Conservation (phyloP, 345 rosid species). For the Jatropha curcas region DNA sequence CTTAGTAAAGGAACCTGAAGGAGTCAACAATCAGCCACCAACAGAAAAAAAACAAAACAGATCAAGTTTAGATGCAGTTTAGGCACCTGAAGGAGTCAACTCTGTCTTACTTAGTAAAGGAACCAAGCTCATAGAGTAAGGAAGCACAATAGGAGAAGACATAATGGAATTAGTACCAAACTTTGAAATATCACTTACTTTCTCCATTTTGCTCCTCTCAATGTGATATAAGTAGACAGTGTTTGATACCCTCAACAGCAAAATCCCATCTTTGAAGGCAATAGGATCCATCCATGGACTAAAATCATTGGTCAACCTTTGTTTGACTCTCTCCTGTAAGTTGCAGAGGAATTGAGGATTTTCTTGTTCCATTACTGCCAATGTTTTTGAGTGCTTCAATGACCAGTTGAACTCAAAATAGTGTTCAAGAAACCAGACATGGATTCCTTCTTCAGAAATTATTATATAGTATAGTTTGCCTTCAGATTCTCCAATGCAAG, state of each 20-base stretch:
- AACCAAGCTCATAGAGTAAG: slow-evolving; percentile 38
- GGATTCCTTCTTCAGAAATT: slow-evolving; percentile 38
- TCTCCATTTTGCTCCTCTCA: slow-evolving; percentile 19
- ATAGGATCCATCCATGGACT: slow-evolving; percentile 40
- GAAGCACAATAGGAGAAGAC: slow-evolving; percentile 28
- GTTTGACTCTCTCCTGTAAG: slow-evolving; percentile 16
- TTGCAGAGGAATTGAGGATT: slow-evolving; percentile 20
- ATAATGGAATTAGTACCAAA: slow-evolving; percentile 24
- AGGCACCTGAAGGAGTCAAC: too few species aligned
- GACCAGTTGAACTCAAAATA: slow-evolving; percentile 43
- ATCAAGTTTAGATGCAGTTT: too few species aligned
- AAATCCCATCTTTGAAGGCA: slow-evolving; percentile 41
- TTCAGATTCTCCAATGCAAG: slow-evolving; percentile 43
- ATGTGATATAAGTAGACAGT: slow-evolving; percentile 28
- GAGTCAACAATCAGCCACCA: too few species aligned
- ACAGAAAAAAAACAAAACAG: too few species aligned
- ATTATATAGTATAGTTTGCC: slow-evolving; percentile 28
- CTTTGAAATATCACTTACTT: slow-evolving; percentile 15
- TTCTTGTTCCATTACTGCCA: slow-evolving; percentile 36
- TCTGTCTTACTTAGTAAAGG: slow-evolving; percentile 12
- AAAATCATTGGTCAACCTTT: not conserved
- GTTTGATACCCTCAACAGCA: slow-evolving; percentile 33
- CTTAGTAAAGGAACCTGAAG: too few species aligned
- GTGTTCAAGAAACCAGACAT: slow-evolving; percentile 44
- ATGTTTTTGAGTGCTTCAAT: slow-evolving; percentile 25